Percentiles rank a stretch among this genome's conserved stretches.
These are phyloP conservation scores for Inga oerstediana DNA, from an alignment of 306 rosid genomes.

Conservation along the genomic window DNA sequence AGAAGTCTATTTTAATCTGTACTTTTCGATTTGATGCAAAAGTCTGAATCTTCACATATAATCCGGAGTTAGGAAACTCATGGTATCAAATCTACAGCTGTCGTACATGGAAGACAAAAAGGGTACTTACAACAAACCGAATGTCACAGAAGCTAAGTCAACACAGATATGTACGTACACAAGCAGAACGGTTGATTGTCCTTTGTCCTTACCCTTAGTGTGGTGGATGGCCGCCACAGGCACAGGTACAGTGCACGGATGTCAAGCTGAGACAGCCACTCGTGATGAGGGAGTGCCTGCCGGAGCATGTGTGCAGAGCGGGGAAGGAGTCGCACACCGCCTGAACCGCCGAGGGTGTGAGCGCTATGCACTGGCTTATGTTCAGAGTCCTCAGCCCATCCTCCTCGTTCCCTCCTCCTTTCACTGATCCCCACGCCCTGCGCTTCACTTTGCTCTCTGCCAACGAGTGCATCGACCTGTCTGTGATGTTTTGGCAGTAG, in stretches of 20 bases:
- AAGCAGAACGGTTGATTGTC: background rate
- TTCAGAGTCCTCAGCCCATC: constrained; percentile 77
- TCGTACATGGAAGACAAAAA: background rate
- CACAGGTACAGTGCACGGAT: constrained; percentile 91
- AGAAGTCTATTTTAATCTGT: background rate
- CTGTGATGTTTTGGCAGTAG: constrained; percentile 93
- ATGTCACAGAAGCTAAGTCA: background rate
- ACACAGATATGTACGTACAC: background rate
- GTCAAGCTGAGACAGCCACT: constrained; percentile 87
- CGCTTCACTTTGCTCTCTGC: constrained; percentile 75
- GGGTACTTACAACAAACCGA: background rate
- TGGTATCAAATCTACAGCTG: background rate
- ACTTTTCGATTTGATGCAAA: background rate
- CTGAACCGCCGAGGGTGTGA: constrained; percentile 92
- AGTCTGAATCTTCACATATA: background rate
- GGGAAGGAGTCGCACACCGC: constrained; percentile 93
- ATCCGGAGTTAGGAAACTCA: background rate
- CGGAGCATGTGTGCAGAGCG: constrained; percentile 88
- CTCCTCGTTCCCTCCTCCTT: constrained; percentile 64
- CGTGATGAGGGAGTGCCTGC: constrained; percentile 89
- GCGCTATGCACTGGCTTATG: constrained; percentile 98
- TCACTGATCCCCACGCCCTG: constrained; percentile 64
- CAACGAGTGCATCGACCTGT: constrained; percentile 91
- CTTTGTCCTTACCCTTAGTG: background rate
- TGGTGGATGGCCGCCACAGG: constrained; percentile 50